Evolutionary conservation across 805 yeast genomes (phyloP), one percentile per base, ranked within the genome.

Genomic region (Candida sonorensis): DNA sequence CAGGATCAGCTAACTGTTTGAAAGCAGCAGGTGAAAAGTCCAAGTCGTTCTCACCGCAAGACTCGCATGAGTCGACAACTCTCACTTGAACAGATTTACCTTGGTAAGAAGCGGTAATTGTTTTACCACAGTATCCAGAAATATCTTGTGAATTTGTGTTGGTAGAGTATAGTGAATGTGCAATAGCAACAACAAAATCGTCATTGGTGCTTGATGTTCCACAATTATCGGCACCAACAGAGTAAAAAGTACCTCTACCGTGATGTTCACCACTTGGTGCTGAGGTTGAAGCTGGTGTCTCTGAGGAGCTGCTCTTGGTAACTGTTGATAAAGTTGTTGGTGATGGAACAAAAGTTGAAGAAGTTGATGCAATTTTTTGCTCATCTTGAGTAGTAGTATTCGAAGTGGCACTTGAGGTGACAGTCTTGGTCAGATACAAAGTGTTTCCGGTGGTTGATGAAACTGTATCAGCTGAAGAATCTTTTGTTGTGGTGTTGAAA

Each of bases 1-100:
- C 56, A 37, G 53, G 43, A 44, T 64, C 69, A 11, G 76, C 77
- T 33, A 73, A 51, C 34, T 61, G 38, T 7, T 47, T 25, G 39
- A 74, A 73, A 4, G 78, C 79, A 27, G 64, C 32, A n/a, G 76
- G 75, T 10, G 77, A 69, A 32, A 73, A 64, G 47, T 74, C 78
- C 35, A 73, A 58, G 44, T 69, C 73, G 34, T 56, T 35, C 16
- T 57, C 56, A 23, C 53, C 41, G 42, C 79, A 73, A 2, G 69
- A 73, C 26, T 48, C 68, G 49, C 79, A 74, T 13, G 72, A 55
- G 50, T 73, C 79, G 15, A 67, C 75, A 28, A 72, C 76, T 19
- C 63, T 66, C 25, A 72, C 79, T 17, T 54, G 60, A 28, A 72
- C 74, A 12, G 72, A 59, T 27, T 69, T 70, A 17, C 72, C 73